Evolutionary conservation across 2,329 filamentous ascomycete species (phyloP), one percentile per base, ranked within the genome.

Genomic region (Fusarium nodosum): DNA sequence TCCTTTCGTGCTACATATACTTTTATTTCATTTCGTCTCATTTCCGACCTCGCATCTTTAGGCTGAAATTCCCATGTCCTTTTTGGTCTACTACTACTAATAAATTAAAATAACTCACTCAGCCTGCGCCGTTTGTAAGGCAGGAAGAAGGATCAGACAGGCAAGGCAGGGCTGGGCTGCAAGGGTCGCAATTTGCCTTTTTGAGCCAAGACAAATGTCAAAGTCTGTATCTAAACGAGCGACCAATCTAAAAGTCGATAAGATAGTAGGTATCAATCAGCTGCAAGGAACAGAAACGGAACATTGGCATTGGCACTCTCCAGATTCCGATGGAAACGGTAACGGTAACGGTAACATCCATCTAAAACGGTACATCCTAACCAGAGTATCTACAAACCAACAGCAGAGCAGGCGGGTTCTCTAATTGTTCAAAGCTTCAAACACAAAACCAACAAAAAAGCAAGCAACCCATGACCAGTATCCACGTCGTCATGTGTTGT

Each of bases 211-310:
- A 20, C 50, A 50, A 26, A 42, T 54, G 62, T 47, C 56, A 55
- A 55, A 47, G 45, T 34, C 16, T 16, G 9, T 13, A 44, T 61
- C 38, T 55, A 31, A 7, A 26, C 28, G 39, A 56, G 10, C 12
- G 34, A 30, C 60, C 66, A 68, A 69, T 69, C 4, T 44, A 18
- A 26, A 2, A 9, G 13, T 9, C 33, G 50, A 38, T 31, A 45
- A 56, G 34, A 15, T 22, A 47, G 3, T 22, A 22, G 22, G 22
- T 22, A 22, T 50, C 33, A 34, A 56, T 69, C 33, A 60, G 12
- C 61, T 69, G 61, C 66, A 69, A 55, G 66, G 66, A 63, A 66
- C 33, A 61, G 28, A 30, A 30, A 30, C 28, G 28, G 10, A 30
- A 30, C 9, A 30, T 11, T 7, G 28, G 10, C 28, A 30, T 10